Percentiles rank a stretch among this genome's conserved stretches.
Conservation (phyloP, 768 basidiomycete genomes). For the Tylopilus vinaceipallidus region DNA sequence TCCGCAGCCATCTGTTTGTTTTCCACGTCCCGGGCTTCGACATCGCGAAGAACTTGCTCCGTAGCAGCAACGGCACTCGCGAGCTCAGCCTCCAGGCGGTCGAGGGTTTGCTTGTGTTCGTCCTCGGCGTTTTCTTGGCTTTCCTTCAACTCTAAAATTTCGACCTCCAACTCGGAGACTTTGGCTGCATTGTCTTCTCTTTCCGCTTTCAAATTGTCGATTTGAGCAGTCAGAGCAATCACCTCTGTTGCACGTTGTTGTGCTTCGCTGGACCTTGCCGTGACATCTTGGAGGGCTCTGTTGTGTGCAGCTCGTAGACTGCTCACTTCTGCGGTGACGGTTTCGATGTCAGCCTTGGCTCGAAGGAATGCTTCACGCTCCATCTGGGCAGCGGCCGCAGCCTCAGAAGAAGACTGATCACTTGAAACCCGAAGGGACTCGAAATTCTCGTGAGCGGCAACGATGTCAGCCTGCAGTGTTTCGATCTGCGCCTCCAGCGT, state of each 20-base stretch:
- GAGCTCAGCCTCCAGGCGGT: conserved; percentile 54
- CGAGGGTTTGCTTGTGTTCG: conserved; percentile 43
- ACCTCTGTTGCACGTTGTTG: conserved; percentile 45
- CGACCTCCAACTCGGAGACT: conserved; percentile 79
- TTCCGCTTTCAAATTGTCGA: conserved; percentile 55
- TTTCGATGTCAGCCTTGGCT: conserved; percentile 59
- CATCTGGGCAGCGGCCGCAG: conserved; percentile 49
- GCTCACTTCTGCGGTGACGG: conserved; percentile 51
- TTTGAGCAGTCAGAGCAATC: conserved; percentile 45
- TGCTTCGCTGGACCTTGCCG: conserved; percentile 44
- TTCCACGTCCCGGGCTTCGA: conserved; percentile 47
- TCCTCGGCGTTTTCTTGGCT: conserved; percentile 64
- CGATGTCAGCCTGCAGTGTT: conserved; percentile 49
- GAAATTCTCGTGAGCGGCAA: conserved; percentile 50
- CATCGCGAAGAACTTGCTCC: conserved; percentile 47
- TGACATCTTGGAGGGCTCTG: conserved; percentile 46
- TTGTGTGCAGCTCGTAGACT: conserved; percentile 50
- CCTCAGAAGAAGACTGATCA: conserved; percentile 41
- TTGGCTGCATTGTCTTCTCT: conserved; percentile 70
- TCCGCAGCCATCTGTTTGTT: conserved; percentile 39
- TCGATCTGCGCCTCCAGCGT: conserved; percentile 50
- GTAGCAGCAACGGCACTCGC: conserved; percentile 45
- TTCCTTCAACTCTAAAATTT: conserved; percentile 76
- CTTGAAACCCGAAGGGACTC: conserved; percentile 48
- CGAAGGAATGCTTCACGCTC: conserved; percentile 65